Conservation (phyloP, 2,329 filamentous ascomycete species). For the Ascomycota sp. region DNA sequence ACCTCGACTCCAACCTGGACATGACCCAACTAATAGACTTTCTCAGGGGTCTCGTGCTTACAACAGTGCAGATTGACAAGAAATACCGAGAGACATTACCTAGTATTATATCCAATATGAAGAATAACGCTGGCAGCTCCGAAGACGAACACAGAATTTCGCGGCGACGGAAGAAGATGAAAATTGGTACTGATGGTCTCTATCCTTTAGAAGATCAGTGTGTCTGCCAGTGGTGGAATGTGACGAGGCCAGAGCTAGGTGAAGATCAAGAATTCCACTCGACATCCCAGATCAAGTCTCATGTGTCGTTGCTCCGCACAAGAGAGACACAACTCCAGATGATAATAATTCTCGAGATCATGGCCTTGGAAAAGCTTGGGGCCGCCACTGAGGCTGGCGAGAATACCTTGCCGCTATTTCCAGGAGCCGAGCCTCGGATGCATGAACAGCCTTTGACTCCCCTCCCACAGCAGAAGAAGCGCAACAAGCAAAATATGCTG, state of each 20-base stretch:
- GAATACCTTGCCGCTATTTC: constrained; percentile 24
- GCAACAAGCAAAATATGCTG: constrained; percentile 41
- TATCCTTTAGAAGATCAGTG: constrained; percentile 46
- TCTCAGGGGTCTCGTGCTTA: constrained; percentile 46
- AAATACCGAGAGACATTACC: constrained; percentile 59
- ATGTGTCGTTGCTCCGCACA: constrained; percentile 45
- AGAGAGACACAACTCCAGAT: constrained; percentile 66
- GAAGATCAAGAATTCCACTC: constrained; percentile 26
- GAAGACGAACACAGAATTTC: constrained; percentile 20
- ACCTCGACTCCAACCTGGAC: constrained; percentile 37
- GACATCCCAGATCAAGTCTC: constrained; percentile 35
- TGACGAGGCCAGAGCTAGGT: constrained; percentile 28
- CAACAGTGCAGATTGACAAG: constrained; percentile 49
- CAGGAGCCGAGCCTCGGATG: constrained; percentile 15
- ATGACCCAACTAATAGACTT: constrained; percentile 46
- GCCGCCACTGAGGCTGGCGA: constrained; percentile 19
- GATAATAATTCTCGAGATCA: constrained; percentile 57
- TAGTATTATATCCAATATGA: constrained; percentile 35
- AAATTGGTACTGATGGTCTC: constrained; percentile 45
- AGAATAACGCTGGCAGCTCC: constrained; percentile 33
- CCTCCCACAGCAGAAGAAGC: constrained; percentile 36
- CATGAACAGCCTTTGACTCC: constrained; percentile 8
- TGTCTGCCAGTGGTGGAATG: constrained; percentile 51
- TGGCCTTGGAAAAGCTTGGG: constrained; percentile 43
- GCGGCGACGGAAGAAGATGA: constrained; percentile 41